Conservation (phyloP, 805 yeast species). For the Kuraishia capsulata region DNA sequence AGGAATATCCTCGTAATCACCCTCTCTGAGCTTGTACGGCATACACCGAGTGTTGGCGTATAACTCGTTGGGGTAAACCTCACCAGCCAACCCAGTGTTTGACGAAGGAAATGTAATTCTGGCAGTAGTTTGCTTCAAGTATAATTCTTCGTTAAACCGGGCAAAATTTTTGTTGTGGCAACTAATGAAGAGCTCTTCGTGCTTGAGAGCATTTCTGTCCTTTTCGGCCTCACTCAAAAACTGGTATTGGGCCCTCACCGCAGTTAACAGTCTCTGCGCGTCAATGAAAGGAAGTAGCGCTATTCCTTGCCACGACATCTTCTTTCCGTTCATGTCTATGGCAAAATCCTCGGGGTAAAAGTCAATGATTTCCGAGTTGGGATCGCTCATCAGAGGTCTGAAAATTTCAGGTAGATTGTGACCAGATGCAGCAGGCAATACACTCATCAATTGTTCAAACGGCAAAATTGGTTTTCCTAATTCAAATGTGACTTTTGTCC, state of each 20-base stretch:
- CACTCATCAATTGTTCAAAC: conserved; percentile 91
- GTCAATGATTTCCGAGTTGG: conserved; percentile 77
- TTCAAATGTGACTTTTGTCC: conserved; percentile 43
- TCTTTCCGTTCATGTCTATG: conserved; percentile 93
- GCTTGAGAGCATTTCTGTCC: conserved; percentile 59
- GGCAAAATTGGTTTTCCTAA: conserved; percentile 79
- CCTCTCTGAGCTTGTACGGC: conserved; percentile 33
- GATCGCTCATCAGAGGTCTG: conserved; percentile 71
- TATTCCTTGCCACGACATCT: conserved; percentile 93
- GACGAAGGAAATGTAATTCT: conserved; percentile 35
- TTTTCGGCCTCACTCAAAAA: conserved; percentile 58
- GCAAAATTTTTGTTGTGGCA: conserved; percentile 44
- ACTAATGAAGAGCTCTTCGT: conserved; percentile 64
- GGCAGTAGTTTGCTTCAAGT: conserved; percentile 17
- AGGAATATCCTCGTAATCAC: conserved; percentile 30
- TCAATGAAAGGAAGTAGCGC: conserved; percentile 88
- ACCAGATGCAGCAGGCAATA: conserved; percentile 87
- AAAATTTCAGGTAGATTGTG: conserved; percentile 78
- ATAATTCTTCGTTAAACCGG: conserved; percentile 27
- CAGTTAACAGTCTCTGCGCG: conserved; percentile 58
- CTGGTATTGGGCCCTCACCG: conserved; percentile 58
- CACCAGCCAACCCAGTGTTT: conserved; percentile 53
- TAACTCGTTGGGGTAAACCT: conserved; percentile 24
- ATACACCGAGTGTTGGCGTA: conserved; percentile 27
- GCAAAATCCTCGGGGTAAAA: conserved; percentile 85